Evolutionary conservation across 768 basidiomycete genomes (phyloP).

Genomic region (Trametopsis cervina): DNA sequence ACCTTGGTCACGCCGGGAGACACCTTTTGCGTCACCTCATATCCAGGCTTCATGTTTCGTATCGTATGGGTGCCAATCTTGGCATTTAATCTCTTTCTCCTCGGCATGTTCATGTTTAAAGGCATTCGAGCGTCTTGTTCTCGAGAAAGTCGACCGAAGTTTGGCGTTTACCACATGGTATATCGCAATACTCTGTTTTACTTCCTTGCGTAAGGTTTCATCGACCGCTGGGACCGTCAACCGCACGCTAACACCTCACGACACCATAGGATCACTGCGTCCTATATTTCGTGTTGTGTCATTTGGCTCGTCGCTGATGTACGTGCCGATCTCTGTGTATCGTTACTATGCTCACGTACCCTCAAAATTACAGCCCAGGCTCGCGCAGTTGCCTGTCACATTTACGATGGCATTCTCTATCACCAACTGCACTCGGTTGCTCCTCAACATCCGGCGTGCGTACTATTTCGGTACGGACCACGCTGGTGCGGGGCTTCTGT

Average conservation of each 20-base stretch:
- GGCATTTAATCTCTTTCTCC: slow-evolving; percentile 15
- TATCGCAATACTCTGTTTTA: slow-evolving; percentile 21
- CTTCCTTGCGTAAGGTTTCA: slow-evolving; percentile 19
- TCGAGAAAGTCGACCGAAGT: slow-evolving; percentile 1
- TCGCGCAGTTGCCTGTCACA: slow-evolving; percentile 22
- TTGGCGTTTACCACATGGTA: slow-evolving; percentile 16
- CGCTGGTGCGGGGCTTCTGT: no score
- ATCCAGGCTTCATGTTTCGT: slow-evolving; percentile 8
- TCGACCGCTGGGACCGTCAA: background rate
- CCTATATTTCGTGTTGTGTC: slow-evolving; percentile 22
- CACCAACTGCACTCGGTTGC: slow-evolving; percentile 25
- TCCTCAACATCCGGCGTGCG: slow-evolving; percentile 26
- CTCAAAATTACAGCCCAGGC: slow-evolving; percentile 15
- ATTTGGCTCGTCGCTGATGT: slow-evolving; percentile 24
- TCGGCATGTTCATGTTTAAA: slow-evolving; percentile 21
- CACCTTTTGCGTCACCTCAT: slow-evolving; percentile 18
- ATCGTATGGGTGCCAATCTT: slow-evolving; percentile 16
- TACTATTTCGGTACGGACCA: slow-evolving; percentile 24
- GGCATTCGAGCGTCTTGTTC: slow-evolving; percentile 12
- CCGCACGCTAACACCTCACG: background rate
- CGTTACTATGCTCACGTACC: background rate
- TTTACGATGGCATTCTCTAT: slow-evolving; percentile 24
- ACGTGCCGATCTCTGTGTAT: slow-evolving; percentile 1
- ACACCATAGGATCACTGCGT: slow-evolving; percentile 22
- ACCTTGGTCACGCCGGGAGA: slow-evolving; percentile 7